Conservation (phyloP, 1,139 yeast species). For the Taphrina flavorubra region DNA sequence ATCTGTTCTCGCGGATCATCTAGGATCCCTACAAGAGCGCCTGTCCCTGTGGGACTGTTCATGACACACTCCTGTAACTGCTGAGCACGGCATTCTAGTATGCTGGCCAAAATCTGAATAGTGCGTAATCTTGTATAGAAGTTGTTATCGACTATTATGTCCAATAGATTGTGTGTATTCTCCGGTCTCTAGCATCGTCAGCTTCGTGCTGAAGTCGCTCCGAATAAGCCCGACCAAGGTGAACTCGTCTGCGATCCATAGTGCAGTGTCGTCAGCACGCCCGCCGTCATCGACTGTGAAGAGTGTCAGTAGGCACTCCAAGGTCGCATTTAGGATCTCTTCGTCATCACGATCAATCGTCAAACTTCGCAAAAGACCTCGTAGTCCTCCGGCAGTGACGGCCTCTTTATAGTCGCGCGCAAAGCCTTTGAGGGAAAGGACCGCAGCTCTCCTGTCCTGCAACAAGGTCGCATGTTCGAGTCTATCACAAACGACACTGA, state of each 20-base stretch:
- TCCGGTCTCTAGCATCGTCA: constrained; percentile 56
- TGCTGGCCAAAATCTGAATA: constrained; percentile 81
- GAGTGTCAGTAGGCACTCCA: constrained; percentile 82
- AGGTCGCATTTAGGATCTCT: constrained; percentile 76
- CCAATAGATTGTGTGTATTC: constrained; percentile 64
- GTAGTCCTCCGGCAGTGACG: constrained; percentile 88
- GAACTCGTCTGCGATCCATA: constrained; percentile 95
- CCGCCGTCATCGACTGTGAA: constrained; percentile 64
- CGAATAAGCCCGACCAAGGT: constrained; percentile 59
- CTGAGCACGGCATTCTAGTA: constrained; percentile 75
- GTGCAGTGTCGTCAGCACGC: constrained; percentile 77
- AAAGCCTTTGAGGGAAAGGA: constrained; percentile 85
- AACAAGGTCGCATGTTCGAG: constrained; percentile 80
- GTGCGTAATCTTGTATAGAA: constrained; percentile 81
- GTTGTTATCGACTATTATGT: constrained; percentile 64
- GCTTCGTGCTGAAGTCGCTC: not conserved
- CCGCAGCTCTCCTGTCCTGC: constrained; percentile 89
- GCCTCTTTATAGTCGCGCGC: constrained; percentile 83
- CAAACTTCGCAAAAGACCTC: constrained; percentile 73
- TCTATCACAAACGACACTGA: constrained; percentile 85
- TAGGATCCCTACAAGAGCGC: constrained; percentile 71
- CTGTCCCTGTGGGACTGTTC: constrained; percentile 76
- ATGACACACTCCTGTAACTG: constrained; percentile 77
- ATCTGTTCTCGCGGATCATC: constrained; percentile 85
- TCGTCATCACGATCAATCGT: constrained; percentile 70